Evolutionary conservation across 2,329 filamentous ascomycete genomes (phyloP), one percentile per base, ranked within the genome.

Genomic region (Penicillium olsonii): DNA sequence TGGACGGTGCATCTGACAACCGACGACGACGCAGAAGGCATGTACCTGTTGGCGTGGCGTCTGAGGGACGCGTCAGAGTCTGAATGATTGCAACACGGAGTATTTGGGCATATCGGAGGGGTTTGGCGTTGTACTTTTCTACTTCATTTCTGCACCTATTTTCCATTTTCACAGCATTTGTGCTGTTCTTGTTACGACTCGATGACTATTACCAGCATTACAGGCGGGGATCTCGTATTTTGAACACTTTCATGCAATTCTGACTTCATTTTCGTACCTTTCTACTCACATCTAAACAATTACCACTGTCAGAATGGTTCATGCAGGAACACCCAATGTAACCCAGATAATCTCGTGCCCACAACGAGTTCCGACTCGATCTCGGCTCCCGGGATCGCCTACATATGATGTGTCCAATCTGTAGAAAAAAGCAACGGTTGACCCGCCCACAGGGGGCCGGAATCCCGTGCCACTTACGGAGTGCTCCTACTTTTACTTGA

Each of bases 31-130:
- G 18, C 6, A 29, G 12, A 7, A 19, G 59, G 43, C 8, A 19
- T 42, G n/a, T n/a, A 2, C 26, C 15, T 24, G 34, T 54, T 2
- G 27, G 22, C 4, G 14, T 38, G 18, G 53, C 60, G 49, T 59
- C 60, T 27, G 46, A 53, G 20, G 60, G 54, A 4, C 53, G 55
- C 15, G 56, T 63, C 27, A 44, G 52, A 5, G 60, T 60, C 20
- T 64, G 38, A 34, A 39, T 27, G 3, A n/a, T 27, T 27, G 14
- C 22, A 17, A 26, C 29, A n/a, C 12, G 29, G 29, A 31, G n/a
- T n/a, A 39, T 15, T 17, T 27, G 14, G 37, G 22, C 6, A 20
- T 15, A 39, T 7, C n/a, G n/a, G 8, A 15, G 15, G 5, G 7
- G 15, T 18, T 9, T 35, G 33, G 33, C 17, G 33, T 18, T 35